Evolutionary conservation across 1,284 basidiomycete species (phyloP), one percentile per base, ranked within the genome.

Genomic region (Ceratobasidium sp.): DNA sequence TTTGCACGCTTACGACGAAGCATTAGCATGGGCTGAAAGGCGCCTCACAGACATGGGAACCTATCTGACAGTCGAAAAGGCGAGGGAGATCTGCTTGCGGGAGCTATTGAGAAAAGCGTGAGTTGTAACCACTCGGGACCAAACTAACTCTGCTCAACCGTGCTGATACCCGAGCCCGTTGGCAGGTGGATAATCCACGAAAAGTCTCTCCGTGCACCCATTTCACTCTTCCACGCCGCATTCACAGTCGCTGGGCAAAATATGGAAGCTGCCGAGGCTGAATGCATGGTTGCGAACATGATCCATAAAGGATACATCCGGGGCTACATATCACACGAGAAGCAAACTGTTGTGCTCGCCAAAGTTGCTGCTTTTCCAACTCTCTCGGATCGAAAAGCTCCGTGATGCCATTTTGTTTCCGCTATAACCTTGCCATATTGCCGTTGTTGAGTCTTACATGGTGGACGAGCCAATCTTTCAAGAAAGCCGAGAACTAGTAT

Each of bases 291-390:
- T 8, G 96, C 96, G 19, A 97, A 96, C 82, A 93, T 97, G 92
- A 94, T 99, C 54, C 95, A 92, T 85, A 94, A 93, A 85, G 95
- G 95, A 2, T 95, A 92, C 83, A 92, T 99, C 83, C 90, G 93
- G 76, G 97, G 97, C 4, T 99, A 99, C 84, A 97, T 99, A 81
- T 96, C 95, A 62, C 97, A 99, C 82, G 95, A 95, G 82, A 93
- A 94, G 83, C 92, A 95, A 84, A 95, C 93, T 88, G 92, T 98
- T 1, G 97, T 99, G 1, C 84, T 99, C 69, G 91, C 94, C 0
- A 90, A 91, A 79, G 89, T 88, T 15, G 92, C 92, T 79, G 90
- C 96, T 0, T 99, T 99, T 82, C 96, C 97, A 22, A 2, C 73
- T 13, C 52, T 75, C 34, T 65, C 73, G 1, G 73, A 75, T 15